Percentiles rank a stretch among this genome's conserved stretches.
These are phyloP conservation scores for Aspergillus terreus DNA, from an alignment of 2,329 filamentous ascomycete genomes.

Conservation along the genomic window DNA sequence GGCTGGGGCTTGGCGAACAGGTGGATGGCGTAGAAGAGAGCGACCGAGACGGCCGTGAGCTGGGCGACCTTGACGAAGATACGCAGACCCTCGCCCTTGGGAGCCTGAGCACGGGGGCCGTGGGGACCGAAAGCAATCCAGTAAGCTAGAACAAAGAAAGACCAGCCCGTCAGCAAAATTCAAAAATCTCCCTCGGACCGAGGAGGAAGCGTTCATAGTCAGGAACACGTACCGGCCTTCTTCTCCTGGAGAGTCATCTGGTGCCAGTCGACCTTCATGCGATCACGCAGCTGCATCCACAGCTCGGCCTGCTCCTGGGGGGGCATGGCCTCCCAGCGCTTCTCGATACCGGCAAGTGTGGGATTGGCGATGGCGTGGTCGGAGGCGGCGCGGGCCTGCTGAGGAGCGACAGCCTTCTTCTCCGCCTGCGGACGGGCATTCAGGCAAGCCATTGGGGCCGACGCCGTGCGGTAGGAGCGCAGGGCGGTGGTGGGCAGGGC, in stretches of 20 bases:
- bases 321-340: conserved; percentile 97
- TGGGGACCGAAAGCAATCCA: conserved; percentile 98
- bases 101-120: conserved; percentile 78
- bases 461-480: conserved; percentile 26
- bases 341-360: conserved; percentile 96
- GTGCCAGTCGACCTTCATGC: conserved; percentile 97
- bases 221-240: conserved; percentile 81
- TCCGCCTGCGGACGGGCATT: conserved; percentile 30
- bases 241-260: conserved; percentile 96
- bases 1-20: conserved; percentile 69
- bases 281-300: conserved; percentile 97
- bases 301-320: conserved; percentile 98
- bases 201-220: background rate
- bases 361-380: conserved; percentile 97
- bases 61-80: conserved; percentile 69
- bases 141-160: conserved; percentile 65
- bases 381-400: conserved; percentile 56
- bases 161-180: conserved; percentile 21
- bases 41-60: conserved; percentile 64
- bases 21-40: conserved; percentile 70
- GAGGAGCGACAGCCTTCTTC: conserved; percentile 38
- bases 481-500: conserved; percentile 32
- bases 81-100: conserved; percentile 80
- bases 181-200: conserved; percentile 3
- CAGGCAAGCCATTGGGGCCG: conserved; percentile 37